phyloP scores from a whole-genome alignment of 768 basidiomycete genomes.

The Sporobolomyces roseus region DNA sequence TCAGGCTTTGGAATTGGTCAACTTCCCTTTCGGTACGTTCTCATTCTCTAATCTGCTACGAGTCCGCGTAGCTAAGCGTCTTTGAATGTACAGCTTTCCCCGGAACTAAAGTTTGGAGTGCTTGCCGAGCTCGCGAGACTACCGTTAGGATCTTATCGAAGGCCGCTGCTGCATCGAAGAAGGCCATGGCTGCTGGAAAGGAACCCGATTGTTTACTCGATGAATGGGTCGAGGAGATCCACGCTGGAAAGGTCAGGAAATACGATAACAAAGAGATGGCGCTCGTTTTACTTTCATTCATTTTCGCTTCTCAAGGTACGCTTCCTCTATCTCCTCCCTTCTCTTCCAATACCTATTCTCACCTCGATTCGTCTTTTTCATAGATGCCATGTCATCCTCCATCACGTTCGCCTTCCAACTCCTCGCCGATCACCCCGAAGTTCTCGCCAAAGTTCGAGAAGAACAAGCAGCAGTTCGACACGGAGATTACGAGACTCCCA shows the following conservation, averaged over 20 bases:
- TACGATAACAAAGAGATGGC: conserved; percentile 94
- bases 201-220: conserved; percentile 88
- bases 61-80: too few relatives aligned
- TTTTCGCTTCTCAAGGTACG: conserved; percentile 83
- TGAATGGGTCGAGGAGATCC: conserved; percentile 76
- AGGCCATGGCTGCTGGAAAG: conserved; percentile 68
- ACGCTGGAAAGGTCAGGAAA: conserved; percentile 60
- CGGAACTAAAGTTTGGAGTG: conserved; percentile 92
- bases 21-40: conserved; percentile 95
- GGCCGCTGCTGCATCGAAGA: conserved; percentile 75
- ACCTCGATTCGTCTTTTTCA: conserved; percentile 54
- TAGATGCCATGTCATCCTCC: conserved; percentile 95
- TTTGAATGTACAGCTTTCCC: too few relatives aligned
- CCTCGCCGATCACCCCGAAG: conserved; percentile 82
- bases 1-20: conserved; percentile 90
- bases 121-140: conserved; percentile 81
- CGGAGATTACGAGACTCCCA: conserved; percentile 67
- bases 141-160: conserved; percentile 68
- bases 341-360: background rate
- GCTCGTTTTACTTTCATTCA: conserved; percentile 92
- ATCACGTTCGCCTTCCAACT: conserved; percentile 96
- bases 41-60: too few relatives aligned
- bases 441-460: conserved; percentile 79
- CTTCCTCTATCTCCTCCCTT: background rate
- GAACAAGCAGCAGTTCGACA: conserved; percentile 82